Conservation (phyloP, 2,329 filamentous ascomycete genomes). For the Calonectria pteridis region DNA sequence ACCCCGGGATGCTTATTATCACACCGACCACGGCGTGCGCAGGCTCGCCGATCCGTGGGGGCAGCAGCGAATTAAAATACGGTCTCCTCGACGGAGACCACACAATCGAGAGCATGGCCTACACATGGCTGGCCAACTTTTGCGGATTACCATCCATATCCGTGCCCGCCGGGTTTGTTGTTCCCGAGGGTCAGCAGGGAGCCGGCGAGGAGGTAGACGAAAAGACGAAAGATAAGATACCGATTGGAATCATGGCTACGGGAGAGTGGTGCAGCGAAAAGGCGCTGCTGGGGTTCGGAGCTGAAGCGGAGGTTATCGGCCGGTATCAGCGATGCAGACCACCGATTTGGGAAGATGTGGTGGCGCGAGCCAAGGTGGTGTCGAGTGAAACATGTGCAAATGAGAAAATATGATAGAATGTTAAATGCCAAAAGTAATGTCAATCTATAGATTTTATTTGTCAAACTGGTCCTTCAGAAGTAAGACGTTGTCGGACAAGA, state of each 20-base stretch:
- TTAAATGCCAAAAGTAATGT: background rate
- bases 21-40: constrained; percentile 73
- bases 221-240: constrained; percentile 56
- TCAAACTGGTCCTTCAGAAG: background rate
- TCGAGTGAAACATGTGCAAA: background rate
- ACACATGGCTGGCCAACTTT: constrained; percentile 65
- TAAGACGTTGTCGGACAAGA: background rate
- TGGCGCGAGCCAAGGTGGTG: background rate
- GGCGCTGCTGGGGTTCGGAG: constrained; percentile 60
- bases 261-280: constrained; percentile 68
- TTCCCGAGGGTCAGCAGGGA: constrained; percentile 48
- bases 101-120: constrained; percentile 62
- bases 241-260: constrained; percentile 67
- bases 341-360: constrained; percentile 11
- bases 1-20: constrained; percentile 79
- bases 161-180: constrained; percentile 59
- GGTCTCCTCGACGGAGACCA: constrained; percentile 55
- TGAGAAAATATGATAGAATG: background rate
- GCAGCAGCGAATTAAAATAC: constrained; percentile 11
- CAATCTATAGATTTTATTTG: background rate
- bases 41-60: constrained; percentile 57
- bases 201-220: constrained; percentile 49
- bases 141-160: constrained; percentile 60
- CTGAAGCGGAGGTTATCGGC: constrained; percentile 58
- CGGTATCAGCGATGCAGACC: background rate